Percentiles rank a stretch among this genome's conserved stretches.
These are phyloP conservation scores for Aurinia saxatilis DNA, from an alignment of 345 rosid genomes.

Conservation along the genomic window DNA sequence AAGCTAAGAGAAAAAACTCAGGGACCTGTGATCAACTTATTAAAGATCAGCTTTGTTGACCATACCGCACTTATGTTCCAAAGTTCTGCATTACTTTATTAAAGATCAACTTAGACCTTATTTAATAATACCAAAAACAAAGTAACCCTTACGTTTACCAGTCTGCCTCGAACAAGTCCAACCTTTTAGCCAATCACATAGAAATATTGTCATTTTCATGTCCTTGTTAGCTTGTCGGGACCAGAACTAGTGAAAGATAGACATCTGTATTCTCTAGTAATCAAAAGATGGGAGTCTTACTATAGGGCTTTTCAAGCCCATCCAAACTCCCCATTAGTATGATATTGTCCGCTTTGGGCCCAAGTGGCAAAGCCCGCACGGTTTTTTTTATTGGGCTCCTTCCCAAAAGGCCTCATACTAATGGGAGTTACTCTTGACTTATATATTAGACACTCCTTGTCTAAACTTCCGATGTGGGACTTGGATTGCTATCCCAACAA, in stretches of 20 bases:
- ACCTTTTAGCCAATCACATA: background rate
- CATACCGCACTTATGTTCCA: background rate
- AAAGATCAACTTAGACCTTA: background rate
- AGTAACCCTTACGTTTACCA: background rate
- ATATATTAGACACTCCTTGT: too few relatives aligned
- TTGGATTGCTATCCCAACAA: too few relatives aligned
- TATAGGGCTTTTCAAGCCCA: too few relatives aligned
- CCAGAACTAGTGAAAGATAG: background rate
- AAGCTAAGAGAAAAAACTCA: background rate
- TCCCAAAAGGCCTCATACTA: too few relatives aligned
- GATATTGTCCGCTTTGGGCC: too few relatives aligned
- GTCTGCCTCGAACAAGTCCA: background rate
- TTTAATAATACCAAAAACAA: background rate
- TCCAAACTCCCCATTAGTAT: too few relatives aligned
- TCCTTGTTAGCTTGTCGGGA: background rate
- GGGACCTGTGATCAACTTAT: background rate
- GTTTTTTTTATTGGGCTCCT: too few relatives aligned
- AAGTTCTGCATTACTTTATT: background rate
- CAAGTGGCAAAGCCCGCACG: too few relatives aligned
- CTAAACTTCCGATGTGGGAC: too few relatives aligned
- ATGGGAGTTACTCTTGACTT: too few relatives aligned
- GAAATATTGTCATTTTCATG: too few relatives aligned
- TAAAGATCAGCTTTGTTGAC: background rate
- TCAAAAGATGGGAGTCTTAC: background rate
- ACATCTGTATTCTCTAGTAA: background rate